Evolutionary conservation across 2,329 filamentous ascomycete genomes (phyloP), one percentile per base, ranked within the genome.

Genomic region (Neurospora sp.): DNA sequence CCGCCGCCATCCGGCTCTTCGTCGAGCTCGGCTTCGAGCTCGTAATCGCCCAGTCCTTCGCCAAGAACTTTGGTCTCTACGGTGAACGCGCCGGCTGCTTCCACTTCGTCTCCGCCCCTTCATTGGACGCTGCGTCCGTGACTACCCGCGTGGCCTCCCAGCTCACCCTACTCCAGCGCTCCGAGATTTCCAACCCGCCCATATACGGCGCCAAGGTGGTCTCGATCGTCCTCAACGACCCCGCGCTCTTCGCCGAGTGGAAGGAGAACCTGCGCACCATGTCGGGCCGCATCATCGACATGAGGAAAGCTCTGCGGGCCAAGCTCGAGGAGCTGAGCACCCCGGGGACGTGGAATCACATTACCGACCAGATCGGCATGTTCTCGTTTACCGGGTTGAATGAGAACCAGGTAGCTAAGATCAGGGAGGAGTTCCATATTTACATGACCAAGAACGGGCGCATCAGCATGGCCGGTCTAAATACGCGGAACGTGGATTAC

Each of bases 291-390:
- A 99, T 99, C 83, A 95, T 92, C 74, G 87, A 88, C 78, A 99
- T 98, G 96, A 90, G 96, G 73, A 88, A 88, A 77, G 88, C 87
- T 3, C 83, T 99, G 75, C 88, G 92, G 67, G 82, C 83, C 69
- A 92, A 94, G 81, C 88, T 99, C 11, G 95, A 98, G 82, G 88
- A 89, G 77, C 86, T 95, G 71, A 88, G 88, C 38, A 97, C 96
- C 0, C 95, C 95, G 0, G 95, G 95, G 39, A 91, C 87, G 15
- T 99, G 96, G 96, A 92, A 94, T 78, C 96, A 99, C 82, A 97
- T 99, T 79, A 97, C 94, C 17, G 92, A 96, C 77, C 96, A 99
- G 86, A 99, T 99, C 78, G 96, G 96, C 83, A 99, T 99, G 96
- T 99, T 99, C 83, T 95, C 91, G 80, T 99, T 97, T 80, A 96